These are phyloP conservation scores for Perkinsus olseni DNA, from an alignment of 169 alveolate genomes.

Conservation along the genomic window DNA sequence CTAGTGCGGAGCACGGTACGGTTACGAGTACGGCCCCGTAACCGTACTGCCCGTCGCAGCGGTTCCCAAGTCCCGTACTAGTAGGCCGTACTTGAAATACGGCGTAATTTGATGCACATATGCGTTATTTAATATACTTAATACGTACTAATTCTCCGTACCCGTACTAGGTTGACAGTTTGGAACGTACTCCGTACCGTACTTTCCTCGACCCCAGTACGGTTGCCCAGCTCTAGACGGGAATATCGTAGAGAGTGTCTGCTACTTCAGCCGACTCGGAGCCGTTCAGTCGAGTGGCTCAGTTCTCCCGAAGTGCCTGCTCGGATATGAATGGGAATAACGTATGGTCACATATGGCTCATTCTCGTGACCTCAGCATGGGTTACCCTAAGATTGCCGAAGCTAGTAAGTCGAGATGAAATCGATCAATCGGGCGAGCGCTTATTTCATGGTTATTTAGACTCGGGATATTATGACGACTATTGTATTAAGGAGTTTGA, in stretches of 20 bases:
- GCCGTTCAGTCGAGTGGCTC: not conserved
- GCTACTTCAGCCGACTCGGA: not conserved
- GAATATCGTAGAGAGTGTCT: not conserved
- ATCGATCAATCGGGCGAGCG: not conserved
- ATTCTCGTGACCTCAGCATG: not conserved
- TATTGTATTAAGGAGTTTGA: not conserved
- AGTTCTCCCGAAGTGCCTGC: not conserved
- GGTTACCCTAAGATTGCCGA: not conserved
- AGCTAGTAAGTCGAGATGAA: not conserved
- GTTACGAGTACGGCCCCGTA: too few species aligned
- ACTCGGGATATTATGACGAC: not conserved
- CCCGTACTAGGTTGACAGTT: too few species aligned
- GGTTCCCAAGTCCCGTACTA: too few species aligned
- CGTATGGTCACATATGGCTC: not conserved
- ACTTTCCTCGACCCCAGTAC: too few species aligned
- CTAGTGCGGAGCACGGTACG: too few species aligned
- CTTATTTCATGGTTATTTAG: not conserved
- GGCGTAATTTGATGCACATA: too few species aligned
- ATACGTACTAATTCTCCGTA: too few species aligned
- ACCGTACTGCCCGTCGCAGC: too few species aligned
- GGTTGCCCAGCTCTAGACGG: too few species aligned
- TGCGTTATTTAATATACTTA: too few species aligned
- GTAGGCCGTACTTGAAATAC: too few species aligned
- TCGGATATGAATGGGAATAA: not conserved
- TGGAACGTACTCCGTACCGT: too few species aligned